Evolutionary conservation across 495 filamentous ascomycete species (phyloP), one percentile per base, ranked within the genome.

Genomic region (Xylaria intraflava): DNA sequence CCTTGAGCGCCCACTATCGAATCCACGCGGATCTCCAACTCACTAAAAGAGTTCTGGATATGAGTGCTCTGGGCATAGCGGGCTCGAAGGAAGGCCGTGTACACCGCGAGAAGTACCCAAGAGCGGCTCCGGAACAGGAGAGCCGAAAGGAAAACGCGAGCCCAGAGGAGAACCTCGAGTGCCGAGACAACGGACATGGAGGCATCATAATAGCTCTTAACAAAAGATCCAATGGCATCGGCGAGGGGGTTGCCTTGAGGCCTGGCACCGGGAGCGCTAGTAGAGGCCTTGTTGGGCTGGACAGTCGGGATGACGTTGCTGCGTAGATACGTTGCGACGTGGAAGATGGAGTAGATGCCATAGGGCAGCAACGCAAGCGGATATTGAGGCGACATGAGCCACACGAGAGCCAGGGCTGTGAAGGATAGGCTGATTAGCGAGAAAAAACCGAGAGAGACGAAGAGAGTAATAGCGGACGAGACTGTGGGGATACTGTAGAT

Each of bases 341-440:
- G 93, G 84, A 98, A 98, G 71, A 96, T 74, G 57, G 91, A 96
- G 79, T 98, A 98, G 66, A 98, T 89, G 56, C 85, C 86, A 74
- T 95, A 97, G 2, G 93, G 93, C 41, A 96, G 81, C 60, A 98
- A 82, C 29, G 94, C 93, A 56, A 95, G 78, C 12, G 88, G 81
- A 59, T 94, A 83, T 72, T 97, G 91, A 59, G 87, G 87, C 20
- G 84, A 81, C 70, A 94, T 86, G 58, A 98, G 87, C 94, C 94
- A 97, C 55, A 96, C 81, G 43, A 96, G 77, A 42, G 94, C 92
- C 90, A 97, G 90, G 57, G 80, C 93, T 97, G 26, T 41, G 30
- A 19, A 38, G 11, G 22, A 35, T 3, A 52, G 19, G 19, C 19
- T 16, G 36, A 49, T 53, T 38, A 48, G 55, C 58, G 30, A 43